phyloP scores from a whole-genome alignment of 805 yeast species.

The Barnettozyma pratensis region DNA sequence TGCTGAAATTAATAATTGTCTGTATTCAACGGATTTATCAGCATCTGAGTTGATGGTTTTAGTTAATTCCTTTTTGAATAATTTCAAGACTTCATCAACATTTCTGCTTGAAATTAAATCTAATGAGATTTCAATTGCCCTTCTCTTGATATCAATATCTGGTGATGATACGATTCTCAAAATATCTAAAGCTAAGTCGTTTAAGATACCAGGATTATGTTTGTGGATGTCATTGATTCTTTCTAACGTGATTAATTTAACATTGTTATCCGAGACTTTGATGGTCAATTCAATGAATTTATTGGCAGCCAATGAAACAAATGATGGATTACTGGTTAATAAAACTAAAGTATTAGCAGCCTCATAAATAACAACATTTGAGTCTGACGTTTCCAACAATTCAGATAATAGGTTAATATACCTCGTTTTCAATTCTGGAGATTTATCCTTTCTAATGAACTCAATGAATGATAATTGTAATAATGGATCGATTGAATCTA shows the following conservation, averaged over 20 bases:
- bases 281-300: slow-evolving; percentile 85
- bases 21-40: slow-evolving; percentile 79
- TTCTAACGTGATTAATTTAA: slow-evolving; percentile 87
- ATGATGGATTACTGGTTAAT: slow-evolving; percentile 57
- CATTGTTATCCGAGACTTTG: slow-evolving; percentile 92
- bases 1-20: slow-evolving; percentile 82
- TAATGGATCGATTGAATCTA: slow-evolving; percentile 71
- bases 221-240: slow-evolving; percentile 72
- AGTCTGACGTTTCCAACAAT: slow-evolving; percentile 54
- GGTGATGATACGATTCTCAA: slow-evolving; percentile 82
- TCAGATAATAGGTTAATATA: slow-evolving; percentile 72
- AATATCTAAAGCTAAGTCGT: slow-evolving; percentile 79
- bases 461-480: slow-evolving; percentile 88
- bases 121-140: slow-evolving; percentile 82
- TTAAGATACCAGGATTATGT: slow-evolving; percentile 75
- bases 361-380: slow-evolving; percentile 78
- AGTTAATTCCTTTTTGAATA: slow-evolving; percentile 86
- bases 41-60: slow-evolving; percentile 62
- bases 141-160: slow-evolving; percentile 84
- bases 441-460: slow-evolving; percentile 76
- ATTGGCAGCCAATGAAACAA: slow-evolving; percentile 72
- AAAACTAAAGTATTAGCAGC: slow-evolving; percentile 77
- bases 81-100: slow-evolving; percentile 88
- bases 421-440: slow-evolving; percentile 60
- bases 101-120: slow-evolving; percentile 79